phyloP scores from a whole-genome alignment of 306 rosid species.

The Prunus mira region DNA sequence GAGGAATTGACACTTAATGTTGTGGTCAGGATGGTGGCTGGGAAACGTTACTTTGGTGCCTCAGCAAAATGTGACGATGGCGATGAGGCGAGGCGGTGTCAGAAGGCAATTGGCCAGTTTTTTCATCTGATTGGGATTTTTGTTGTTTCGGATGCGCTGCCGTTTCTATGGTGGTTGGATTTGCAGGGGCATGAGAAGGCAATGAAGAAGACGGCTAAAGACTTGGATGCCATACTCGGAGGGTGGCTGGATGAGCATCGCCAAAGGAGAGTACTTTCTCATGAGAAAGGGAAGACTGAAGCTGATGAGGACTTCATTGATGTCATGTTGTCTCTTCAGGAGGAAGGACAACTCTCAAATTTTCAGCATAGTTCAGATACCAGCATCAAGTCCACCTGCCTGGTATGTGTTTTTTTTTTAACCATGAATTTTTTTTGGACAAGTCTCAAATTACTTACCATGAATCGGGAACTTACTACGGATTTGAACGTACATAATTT shows the following conservation, averaged over 20 bases:
- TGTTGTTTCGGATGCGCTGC: conserved; percentile 49
- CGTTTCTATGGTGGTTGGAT: conserved; percentile 54
- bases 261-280: conserved; percentile 10
- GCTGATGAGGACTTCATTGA: conserved; percentile 54
- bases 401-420: conserved; percentile 25
- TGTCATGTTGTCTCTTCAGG: conserved; percentile 50
- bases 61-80: conserved; percentile 18
- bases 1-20: conserved; percentile 45
- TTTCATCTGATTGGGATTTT: conserved; percentile 47
- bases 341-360: conserved; percentile 32
- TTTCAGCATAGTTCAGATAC: conserved; percentile 36
- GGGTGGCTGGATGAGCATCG: conserved; percentile 60
- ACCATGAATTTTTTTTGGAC: too few relatives aligned
- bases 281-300: background rate
- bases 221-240: conserved; percentile 44
- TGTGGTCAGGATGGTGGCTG: conserved; percentile 58
- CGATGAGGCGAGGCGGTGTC: conserved; percentile 36
- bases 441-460: too few relatives aligned
- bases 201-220: conserved; percentile 61
- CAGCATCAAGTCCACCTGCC: conserved; percentile 59
- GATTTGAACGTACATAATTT: too few relatives aligned
- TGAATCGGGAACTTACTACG: too few relatives aligned
- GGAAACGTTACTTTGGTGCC: conserved; percentile 50
- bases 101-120: conserved; percentile 39
- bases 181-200: conserved; percentile 52